Conservation (phyloP, 208 protist genomes). For the Leishmania mexicana region DNA sequence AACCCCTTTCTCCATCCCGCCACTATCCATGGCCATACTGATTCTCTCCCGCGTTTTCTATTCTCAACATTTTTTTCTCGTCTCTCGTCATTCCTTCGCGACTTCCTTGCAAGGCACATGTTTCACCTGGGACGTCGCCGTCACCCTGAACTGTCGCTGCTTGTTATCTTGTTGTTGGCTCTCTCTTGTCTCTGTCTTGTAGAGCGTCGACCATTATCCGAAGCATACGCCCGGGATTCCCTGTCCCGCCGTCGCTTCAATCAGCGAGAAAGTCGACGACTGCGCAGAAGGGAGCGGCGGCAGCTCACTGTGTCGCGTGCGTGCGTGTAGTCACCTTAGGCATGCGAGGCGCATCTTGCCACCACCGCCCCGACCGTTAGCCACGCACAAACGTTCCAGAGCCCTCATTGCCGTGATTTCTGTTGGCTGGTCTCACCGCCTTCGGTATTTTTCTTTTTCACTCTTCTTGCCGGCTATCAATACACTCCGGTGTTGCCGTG, state of each 20-base stretch:
- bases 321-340: neutral
- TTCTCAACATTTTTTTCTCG: neutral
- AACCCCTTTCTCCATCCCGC: too few relatives aligned
- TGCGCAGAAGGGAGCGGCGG: neutral
- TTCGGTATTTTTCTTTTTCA: neutral
- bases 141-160: neutral
- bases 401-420: neutral
- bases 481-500: neutral
- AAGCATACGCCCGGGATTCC: neutral
- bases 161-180: neutral
- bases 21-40: neutral
- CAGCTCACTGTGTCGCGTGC: neutral
- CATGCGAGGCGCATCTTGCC: neutral
- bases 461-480: neutral
- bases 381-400: neutral
- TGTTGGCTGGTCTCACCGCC: neutral
- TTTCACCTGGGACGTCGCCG: neutral
- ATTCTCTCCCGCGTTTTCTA: neutral
- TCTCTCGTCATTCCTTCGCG: neutral
- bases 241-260: neutral
- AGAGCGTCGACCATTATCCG: neutral
- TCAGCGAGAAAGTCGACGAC: neutral
- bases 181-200: constrained; percentile 9
- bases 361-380: neutral
- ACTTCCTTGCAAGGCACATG: neutral